Evolutionary conservation across 805 yeast species (phyloP), one percentile per base, ranked within the genome.

Genomic region (Komagataella ulmi): DNA sequence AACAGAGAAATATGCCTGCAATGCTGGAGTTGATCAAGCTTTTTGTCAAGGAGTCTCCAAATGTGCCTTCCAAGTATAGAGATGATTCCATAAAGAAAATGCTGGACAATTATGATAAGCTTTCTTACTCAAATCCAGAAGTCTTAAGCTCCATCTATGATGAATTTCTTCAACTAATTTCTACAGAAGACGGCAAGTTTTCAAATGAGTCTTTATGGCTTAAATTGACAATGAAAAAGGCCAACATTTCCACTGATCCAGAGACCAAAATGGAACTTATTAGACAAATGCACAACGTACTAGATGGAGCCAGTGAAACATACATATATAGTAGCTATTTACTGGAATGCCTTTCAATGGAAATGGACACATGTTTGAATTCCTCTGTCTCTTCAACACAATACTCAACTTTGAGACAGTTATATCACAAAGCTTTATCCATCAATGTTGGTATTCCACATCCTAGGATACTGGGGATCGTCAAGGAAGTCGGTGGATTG

Each of bases 401-500:
- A 46, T 52, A 36, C 17, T 14, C 49, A 8, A 65, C 67, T 52
- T 65, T 84, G 46, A 70, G 71, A 51, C 67, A 72, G 49, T 67
- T 81, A 18, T 79, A 83, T 56, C 64, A 69, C 24, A 67, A 76
- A 54, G 70, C 83, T 0, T 56, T 68, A n/a, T 56, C 63, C 5
- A 68, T 81, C 18, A 74, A 76, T 6, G 70, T 81, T 0, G 85
- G 87, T 2, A 81, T 85, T 2, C 85, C 89, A 1, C 95, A 88
- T 59, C 89, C 95, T 1, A 70, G 75, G 49, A 80, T 84, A 24
- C 70, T 81, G 63, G 96, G 91, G 1, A 76, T 83, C n/a, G 75
- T 87, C 23, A 74, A 79, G 54, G 91, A 86, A 61, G 81, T 88
- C 56, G 87, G 88, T 0, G 95, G 89, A 2, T 75, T 79, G 51